phyloP scores from a whole-genome alignment of 192 early-diverging fungal species.

The Coemansia sp. region DNA sequence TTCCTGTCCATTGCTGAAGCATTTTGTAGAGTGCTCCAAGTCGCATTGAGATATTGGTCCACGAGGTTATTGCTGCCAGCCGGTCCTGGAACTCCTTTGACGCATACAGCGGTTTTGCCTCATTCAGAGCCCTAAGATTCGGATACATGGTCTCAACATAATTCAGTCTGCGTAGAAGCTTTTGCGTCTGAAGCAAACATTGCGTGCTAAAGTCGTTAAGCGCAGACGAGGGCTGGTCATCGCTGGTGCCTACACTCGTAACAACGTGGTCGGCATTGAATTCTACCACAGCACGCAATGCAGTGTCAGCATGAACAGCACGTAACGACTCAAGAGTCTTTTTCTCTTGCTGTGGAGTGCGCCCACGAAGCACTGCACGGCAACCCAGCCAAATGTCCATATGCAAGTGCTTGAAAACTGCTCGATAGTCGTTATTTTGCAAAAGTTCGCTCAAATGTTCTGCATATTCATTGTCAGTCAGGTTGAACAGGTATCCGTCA shows the following conservation, averaged over 20 bases:
- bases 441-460: conserved; percentile 26
- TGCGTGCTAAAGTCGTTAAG: conserved; percentile 33
- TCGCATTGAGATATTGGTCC: conserved; percentile 70
- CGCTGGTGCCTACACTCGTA: not conserved
- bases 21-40: conserved; percentile 73
- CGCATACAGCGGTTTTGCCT: conserved; percentile 69
- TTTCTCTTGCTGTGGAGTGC: conserved; percentile 65
- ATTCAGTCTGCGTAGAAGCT: conserved; percentile 74
- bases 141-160: conserved; percentile 78
- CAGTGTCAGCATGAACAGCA: conserved; percentile 29
- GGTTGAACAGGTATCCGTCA: conserved; percentile 23
- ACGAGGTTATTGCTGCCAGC: conserved; percentile 73
- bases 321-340: conserved; percentile 66
- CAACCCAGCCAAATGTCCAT: conserved; percentile 74
- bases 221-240: not conserved
- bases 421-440: conserved; percentile 41
- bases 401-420: conserved; percentile 52
- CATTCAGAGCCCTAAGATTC: conserved; percentile 61
- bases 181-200: conserved; percentile 63
- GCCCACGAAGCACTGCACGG: conserved; percentile 64
- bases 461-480: conserved; percentile 32
- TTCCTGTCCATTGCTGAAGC: conserved; percentile 82
- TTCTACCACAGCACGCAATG: conserved; percentile 61
- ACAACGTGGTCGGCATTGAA: conserved; percentile 57
- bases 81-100: conserved; percentile 67